Evolutionary conservation across 257 asterid species (phyloP).

Genomic region (Rauvolfia tetraphylla): DNA sequence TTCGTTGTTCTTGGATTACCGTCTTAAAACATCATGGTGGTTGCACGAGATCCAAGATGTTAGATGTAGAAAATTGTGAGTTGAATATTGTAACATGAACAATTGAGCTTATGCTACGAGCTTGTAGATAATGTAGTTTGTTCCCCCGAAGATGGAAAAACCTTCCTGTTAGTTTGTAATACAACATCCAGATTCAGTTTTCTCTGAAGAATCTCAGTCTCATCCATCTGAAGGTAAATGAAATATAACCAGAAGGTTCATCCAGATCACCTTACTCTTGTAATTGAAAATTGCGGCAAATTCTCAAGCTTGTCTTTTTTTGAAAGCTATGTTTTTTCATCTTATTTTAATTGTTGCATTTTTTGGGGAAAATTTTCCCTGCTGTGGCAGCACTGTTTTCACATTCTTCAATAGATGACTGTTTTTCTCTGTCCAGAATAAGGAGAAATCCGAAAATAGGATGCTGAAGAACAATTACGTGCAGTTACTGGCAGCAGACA

Average conservation of each 20-base stretch:
- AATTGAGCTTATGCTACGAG: conserved; percentile 10
- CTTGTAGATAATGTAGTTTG: conserved; percentile 18
- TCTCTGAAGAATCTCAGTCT: neutral
- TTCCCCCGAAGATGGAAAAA: neutral
- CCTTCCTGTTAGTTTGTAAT: conserved; percentile 6
- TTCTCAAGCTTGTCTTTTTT: too few species aligned
- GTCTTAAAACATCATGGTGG: neutral
- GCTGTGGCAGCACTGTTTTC: too few species aligned
- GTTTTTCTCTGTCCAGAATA: too few species aligned
- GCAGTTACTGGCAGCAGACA: too few species aligned
- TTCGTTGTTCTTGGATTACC: neutral
- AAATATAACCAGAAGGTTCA: neutral
- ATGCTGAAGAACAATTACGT: too few species aligned
- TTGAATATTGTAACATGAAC: conserved; percentile 7
- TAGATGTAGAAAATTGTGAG: conserved; percentile 2
- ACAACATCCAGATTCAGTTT: neutral
- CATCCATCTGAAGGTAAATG: neutral
- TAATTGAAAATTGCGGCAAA: too few species aligned
- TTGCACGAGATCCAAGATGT: neutral
- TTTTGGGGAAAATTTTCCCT: neutral
- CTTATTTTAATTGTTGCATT: neutral
- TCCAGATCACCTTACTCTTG: neutral
- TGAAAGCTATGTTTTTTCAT: neutral
- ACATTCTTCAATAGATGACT: too few species aligned
- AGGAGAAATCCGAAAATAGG: too few species aligned